Evolutionary conservation across 805 yeast genomes (phyloP), one percentile per base, ranked within the genome.

Genomic region (Zygosaccharomyces kombuchaensis): DNA sequence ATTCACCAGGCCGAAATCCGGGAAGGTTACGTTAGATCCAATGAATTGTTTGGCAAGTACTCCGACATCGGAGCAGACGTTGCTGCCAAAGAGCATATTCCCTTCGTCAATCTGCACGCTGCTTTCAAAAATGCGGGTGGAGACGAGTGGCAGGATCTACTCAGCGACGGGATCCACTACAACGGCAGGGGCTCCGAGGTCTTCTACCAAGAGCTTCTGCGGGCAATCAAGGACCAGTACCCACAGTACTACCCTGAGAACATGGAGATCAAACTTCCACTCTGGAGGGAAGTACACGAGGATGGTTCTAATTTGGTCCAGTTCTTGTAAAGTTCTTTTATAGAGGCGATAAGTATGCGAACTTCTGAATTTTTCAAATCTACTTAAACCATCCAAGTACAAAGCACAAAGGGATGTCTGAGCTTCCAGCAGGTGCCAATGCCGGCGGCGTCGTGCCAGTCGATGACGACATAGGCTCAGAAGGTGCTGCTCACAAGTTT

Each of bases 151-250:
- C 53, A 55, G 6, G 68, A 70, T 1, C 54, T 77, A 6, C 56
- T 78, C 10, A 50, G 59, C 10, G 82, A 77, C 48, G 89, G 89
- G 3, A 59, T 84, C 35, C 90, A 84, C 61, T 84, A 69, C 59
- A 68, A 76, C 2, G 77, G 78, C 0, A 58, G 63, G 25, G 82
- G 80, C 0, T 84, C 83, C 62, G 60, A 66, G 44, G 40, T 82
- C 7, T 63, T 75, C 50, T 80, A 61, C 50, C 63, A 73, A n/a
- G 75, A 67, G 35, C 50, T 82, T 16, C 46, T 70, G 41, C 54
- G 57, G 34, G 56, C 61, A 4, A 76, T 82, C 36, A 52, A 59
- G 2, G 48, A 48, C 4, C 23, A 50, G 10, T 81, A 75, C 54
- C 87, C 86, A 0, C 77, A 77, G 36, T 60, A 70, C 13, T 46